A percentile compares a stretch with the other conserved stretches of the same genome.
phyloP scores from a whole-genome alignment of 1,284 basidiomycete genomes.

The Microstroma glucosiphilum region DNA sequence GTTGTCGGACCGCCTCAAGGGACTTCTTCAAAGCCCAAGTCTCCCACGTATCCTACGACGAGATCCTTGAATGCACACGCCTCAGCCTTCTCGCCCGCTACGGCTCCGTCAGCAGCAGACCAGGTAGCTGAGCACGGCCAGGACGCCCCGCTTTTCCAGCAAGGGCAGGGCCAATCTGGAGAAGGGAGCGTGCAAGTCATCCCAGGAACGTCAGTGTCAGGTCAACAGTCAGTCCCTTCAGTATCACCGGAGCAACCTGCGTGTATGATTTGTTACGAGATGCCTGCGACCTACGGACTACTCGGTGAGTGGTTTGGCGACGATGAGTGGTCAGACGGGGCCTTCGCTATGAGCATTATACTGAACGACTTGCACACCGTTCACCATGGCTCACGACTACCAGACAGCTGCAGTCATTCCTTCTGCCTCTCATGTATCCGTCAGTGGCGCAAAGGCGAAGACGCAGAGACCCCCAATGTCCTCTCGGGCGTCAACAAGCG shows the following conservation, averaged over 20 bases:
- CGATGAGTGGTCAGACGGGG: too few species aligned
- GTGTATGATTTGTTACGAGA: slow-evolving; percentile 2
- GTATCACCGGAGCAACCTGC: neutral
- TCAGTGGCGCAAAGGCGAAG: neutral
- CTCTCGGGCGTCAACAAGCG: neutral
- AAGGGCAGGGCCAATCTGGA: too few species aligned
- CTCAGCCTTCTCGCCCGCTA: neutral
- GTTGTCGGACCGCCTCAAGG: neutral
- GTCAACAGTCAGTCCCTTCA: too few species aligned
- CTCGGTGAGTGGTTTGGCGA: neutral
- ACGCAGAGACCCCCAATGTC: neutral
- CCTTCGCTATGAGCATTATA: too few species aligned
- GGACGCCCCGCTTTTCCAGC: too few species aligned
- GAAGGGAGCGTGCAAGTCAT: too few species aligned
- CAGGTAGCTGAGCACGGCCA: neutral
- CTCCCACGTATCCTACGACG: neutral
- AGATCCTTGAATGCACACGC: neutral
- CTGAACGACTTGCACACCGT: too few species aligned
- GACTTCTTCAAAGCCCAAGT: neutral
- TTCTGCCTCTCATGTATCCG: slow-evolving; percentile 5
- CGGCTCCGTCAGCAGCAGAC: neutral
- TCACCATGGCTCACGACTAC: too few species aligned
- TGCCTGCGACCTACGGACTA: neutral
- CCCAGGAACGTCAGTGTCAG: too few species aligned
- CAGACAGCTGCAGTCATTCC: neutral